Conservation (phyloP, 1,284 basidiomycete genomes). For the Marasmius oreades region DNA sequence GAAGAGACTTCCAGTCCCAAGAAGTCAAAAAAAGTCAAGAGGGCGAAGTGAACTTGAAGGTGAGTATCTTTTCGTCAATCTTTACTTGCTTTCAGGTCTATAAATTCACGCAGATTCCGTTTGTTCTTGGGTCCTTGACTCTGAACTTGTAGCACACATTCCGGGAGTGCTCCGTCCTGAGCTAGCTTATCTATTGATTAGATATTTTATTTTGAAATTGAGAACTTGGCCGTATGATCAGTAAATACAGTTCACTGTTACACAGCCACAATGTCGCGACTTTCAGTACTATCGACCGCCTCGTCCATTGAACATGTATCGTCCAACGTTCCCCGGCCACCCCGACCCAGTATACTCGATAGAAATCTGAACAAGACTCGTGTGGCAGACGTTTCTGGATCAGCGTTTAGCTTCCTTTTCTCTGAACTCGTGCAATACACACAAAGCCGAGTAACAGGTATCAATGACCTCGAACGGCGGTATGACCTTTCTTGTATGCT, state of each 20-base stretch:
- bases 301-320: slow-evolving; percentile 1
- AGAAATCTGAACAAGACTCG: slow-evolving; percentile 82
- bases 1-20: not conserved
- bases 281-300: slow-evolving; percentile 1
- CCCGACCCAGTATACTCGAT: slow-evolving; percentile 75
- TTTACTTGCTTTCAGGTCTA: no score
- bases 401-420: slow-evolving; percentile 87
- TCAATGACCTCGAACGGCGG: slow-evolving; percentile 90
- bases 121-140: no score
- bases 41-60: no score
- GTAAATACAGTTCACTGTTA: no score
- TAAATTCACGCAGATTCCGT: no score
- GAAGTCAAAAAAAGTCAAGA: not conserved
- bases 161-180: no score
- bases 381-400: slow-evolving; percentile 74
- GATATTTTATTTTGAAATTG: no score
- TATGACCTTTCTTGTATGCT: slow-evolving; percentile 23
- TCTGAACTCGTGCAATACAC: slow-evolving; percentile 93
- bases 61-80: no score
- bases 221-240: no score
- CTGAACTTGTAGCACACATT: no score
- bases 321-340: not conserved
- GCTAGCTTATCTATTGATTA: no score
- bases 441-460: slow-evolving; percentile 90
- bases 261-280: not conserved